phyloP scores from a whole-genome alignment of 371 early-diverging fungal genomes.

The Ordospora pajunii region DNA sequence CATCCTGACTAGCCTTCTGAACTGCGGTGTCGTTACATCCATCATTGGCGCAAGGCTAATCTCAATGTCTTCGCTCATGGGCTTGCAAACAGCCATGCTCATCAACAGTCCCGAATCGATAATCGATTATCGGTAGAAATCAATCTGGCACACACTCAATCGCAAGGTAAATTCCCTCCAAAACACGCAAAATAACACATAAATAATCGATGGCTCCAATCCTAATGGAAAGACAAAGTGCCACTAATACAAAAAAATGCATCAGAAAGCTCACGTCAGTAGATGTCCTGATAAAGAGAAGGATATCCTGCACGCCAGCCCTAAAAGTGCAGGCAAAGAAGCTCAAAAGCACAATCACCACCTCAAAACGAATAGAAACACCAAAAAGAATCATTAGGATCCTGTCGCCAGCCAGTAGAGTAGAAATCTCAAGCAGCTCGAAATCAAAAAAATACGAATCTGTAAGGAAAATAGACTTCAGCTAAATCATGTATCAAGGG shows the following conservation, averaged over 20 bases:
- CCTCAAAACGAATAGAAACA: constrained; percentile 19
- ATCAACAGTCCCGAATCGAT: not conserved
- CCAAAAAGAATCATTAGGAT: constrained; percentile 12
- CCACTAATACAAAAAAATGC: constrained; percentile 15
- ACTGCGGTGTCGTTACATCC: constrained; percentile 61
- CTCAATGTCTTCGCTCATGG: constrained; percentile 26
- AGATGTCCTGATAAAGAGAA: constrained; percentile 11
- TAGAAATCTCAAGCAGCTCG: constrained; percentile 5
- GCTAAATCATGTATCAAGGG: not conserved
- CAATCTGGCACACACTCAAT: too few relatives aligned
- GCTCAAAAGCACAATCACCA: not conserved
- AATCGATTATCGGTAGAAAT: not conserved
- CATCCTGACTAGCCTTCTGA: constrained; percentile 55
- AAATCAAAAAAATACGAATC: constrained; percentile 6
- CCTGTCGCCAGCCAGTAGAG: constrained; percentile 3
- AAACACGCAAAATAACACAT: not conserved
- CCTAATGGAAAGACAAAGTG: not conserved
- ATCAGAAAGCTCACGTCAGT: constrained; percentile 18
- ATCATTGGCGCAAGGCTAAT: constrained; percentile 62
- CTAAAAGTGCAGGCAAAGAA: not conserved
- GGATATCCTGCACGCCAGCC: not conserved
- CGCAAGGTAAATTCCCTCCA: constrained; percentile 5
- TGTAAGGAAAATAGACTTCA: constrained; percentile 29
- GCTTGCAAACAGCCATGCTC: not conserved
- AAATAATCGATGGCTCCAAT: not conserved